Evolutionary conservation across 495 filamentous ascomycete genomes (phyloP).

Genomic region (Aspergillus egyptiacus): DNA sequence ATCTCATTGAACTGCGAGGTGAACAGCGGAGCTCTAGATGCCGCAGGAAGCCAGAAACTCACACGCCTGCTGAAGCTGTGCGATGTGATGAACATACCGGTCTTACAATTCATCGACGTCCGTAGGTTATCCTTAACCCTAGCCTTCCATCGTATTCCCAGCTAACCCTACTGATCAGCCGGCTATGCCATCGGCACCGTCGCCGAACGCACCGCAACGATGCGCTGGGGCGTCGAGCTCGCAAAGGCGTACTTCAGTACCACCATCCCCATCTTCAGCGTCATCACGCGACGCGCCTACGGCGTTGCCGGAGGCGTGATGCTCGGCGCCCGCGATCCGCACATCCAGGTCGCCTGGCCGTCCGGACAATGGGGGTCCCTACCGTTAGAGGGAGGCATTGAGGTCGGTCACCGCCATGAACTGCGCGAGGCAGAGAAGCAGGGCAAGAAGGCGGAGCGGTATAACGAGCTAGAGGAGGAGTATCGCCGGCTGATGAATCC

Average conservation of each 20-base stretch:
- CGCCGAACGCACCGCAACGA: constrained; percentile 55
- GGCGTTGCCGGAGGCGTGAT: constrained; percentile 59
- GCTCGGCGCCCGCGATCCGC: constrained; percentile 53
- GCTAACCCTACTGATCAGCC: constrained; percentile 30
- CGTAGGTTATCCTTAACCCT: constrained; percentile 27
- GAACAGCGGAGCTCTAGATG: constrained; percentile 55
- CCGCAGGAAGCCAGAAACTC: constrained; percentile 53
- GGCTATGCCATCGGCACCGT: constrained; percentile 59
- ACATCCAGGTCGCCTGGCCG: constrained; percentile 57
- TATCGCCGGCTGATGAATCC: constrained; percentile 58
- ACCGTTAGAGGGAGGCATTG: constrained; percentile 56
- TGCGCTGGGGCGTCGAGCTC: constrained; percentile 56
- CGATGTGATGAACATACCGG: constrained; percentile 58
- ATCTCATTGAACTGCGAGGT: constrained; percentile 54
- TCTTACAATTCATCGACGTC: constrained; percentile 58
- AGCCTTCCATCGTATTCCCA: no score
- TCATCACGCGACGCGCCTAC: constrained; percentile 51
- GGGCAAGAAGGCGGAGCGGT: constrained; percentile 42
- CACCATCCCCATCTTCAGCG: constrained; percentile 54
- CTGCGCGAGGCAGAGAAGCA: constrained; percentile 48
- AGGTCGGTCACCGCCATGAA: constrained; percentile 55
- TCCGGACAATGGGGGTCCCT: constrained; percentile 55
- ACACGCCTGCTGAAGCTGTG: constrained; percentile 53
- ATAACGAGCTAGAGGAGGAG: constrained; percentile 51
- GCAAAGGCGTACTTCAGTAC: constrained; percentile 55